Conservation (phyloP, 805 yeast genomes). For the Limtongozyma cylindracea region DNA sequence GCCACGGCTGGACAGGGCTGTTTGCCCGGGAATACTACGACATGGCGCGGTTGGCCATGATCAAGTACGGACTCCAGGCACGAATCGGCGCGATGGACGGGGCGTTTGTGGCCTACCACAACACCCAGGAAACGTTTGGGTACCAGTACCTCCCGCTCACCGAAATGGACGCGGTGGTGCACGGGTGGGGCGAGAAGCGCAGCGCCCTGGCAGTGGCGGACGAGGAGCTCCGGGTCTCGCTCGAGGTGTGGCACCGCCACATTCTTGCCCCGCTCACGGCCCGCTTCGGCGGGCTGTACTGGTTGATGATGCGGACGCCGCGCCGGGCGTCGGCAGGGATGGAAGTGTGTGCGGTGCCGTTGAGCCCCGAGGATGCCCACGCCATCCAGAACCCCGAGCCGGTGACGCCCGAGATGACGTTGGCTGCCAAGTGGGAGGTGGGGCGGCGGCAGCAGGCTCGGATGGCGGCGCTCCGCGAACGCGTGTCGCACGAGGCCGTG, state of each 20-base stretch:
- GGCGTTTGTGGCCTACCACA: constrained; percentile 78
- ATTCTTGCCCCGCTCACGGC: too few species aligned
- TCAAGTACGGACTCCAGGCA: constrained; percentile 79
- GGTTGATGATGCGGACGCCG: too few species aligned
- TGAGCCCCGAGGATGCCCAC: constrained; percentile 4
- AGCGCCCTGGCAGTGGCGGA: too few species aligned
- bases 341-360: constrained; percentile 9
- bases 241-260: too few species aligned
- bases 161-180: constrained; percentile 31
- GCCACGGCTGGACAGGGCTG: constrained; percentile 49
- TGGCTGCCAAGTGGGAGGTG: too few species aligned
- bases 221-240: constrained; percentile 1
- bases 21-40: constrained; percentile 63
- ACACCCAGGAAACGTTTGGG: constrained; percentile 58
- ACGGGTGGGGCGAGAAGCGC: too few species aligned
- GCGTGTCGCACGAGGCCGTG: too few species aligned
- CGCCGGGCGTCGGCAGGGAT: too few species aligned
- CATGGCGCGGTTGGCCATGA: constrained; percentile 44
- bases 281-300: too few species aligned
- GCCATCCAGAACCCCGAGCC: constrained; percentile 6
- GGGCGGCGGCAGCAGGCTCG: too few species aligned
- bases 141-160: constrained; percentile 65
- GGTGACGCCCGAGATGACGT: too few species aligned
- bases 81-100: constrained; percentile 96
- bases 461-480: too few species aligned